Base-by-base conservation (phyloP, 495 filamentous ascomycete genomes). In the Astrothelium macrocarpum region DNA sequence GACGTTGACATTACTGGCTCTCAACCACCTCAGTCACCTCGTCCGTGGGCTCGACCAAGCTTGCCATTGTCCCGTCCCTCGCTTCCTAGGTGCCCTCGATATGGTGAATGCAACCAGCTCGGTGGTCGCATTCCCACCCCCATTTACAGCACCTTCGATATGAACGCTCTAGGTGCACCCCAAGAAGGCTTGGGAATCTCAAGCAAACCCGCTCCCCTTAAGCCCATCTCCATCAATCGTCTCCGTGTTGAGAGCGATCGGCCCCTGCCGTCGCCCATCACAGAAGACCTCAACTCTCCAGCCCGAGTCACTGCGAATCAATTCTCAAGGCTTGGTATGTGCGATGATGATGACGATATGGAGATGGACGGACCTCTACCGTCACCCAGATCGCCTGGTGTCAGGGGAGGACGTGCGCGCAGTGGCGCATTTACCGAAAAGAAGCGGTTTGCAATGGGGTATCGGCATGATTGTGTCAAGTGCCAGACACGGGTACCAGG, bases 381-480 rank as follows among this genome's bases (percentile, higher is more conserved):
- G 45, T 63, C 60, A 26, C 32, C 20, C 2, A 65, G 64, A 26
- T 69, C 65, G 58, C 69, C 56, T 29, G 46, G 66, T 3, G 60
- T 59, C 60, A 64, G 64, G 77, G 75, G n/a, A 58, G 81, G 65
- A 75, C 77, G 70, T 74, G 74, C 66, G 76, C 77, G 80, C 73
- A 59, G 71, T 72, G 26, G 80, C 76, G 71, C 80, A 72, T 14
- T 77, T 76, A 83, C 70, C 62, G 79, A 84, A 77, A 91, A 85
- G 74, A 81, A 81, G 66, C 80, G 81, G 32, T 85, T 95, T 69
- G 86, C 84, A 65, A 91, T 96, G 85, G 91, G 91, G 23, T 94
- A 87, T 75, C 80, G 90, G 45, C 84, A 86, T 14, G 89, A 93
- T 73, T 96, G 91, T 74, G 89, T 91, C 61, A 93, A 93, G 75